phyloP scores from a whole-genome alignment of 176 grass and related monocot species.

The Lolium rigidum region DNA sequence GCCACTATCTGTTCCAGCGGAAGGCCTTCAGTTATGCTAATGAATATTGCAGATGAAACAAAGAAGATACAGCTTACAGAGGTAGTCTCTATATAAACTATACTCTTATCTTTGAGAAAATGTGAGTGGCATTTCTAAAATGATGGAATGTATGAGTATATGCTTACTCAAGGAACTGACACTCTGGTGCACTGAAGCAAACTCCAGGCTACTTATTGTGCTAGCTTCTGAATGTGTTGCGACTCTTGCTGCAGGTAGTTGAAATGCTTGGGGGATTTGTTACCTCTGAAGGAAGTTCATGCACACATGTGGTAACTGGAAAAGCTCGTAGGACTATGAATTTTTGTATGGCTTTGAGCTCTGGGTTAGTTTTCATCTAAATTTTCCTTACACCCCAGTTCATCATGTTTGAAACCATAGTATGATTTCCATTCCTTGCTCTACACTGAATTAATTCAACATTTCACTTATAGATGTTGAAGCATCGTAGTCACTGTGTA shows the following conservation, averaged over 20 bases:
- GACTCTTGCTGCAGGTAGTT: conserved; percentile 59
- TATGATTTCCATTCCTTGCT: conserved; percentile 16
- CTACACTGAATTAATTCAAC: conserved; percentile 20
- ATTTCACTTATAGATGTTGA: conserved; percentile 27
- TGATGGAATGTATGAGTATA: conserved; percentile 2
- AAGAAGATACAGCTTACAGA: conserved; percentile 78
- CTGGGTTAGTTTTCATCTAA: conserved; percentile 62
- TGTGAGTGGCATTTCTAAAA: not conserved
- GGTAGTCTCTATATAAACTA: conserved; percentile 46
- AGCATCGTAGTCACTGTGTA: not conserved
- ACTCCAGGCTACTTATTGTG: conserved; percentile 10
- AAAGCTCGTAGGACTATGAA: conserved; percentile 88
- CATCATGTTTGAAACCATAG: conserved; percentile 30
- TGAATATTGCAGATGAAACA: conserved; percentile 84
- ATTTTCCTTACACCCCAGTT: conserved; percentile 8
- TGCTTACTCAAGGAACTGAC: conserved; percentile 6
- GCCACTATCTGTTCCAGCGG: conserved; percentile 1
- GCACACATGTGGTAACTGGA: conserved; percentile 82
- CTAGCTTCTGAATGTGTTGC: not conserved
- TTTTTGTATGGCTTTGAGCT: conserved; percentile 81
- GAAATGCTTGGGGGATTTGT: conserved; percentile 66
- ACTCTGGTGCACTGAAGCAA: not conserved
- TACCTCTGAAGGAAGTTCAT: conserved; percentile 66
- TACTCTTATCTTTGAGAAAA: conserved; percentile 6
- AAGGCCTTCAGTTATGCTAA: conserved; percentile 77